Evolutionary conservation across 2,329 filamentous ascomycete genomes (phyloP).

Genomic region (Aspergillus quadrilineatus): DNA sequence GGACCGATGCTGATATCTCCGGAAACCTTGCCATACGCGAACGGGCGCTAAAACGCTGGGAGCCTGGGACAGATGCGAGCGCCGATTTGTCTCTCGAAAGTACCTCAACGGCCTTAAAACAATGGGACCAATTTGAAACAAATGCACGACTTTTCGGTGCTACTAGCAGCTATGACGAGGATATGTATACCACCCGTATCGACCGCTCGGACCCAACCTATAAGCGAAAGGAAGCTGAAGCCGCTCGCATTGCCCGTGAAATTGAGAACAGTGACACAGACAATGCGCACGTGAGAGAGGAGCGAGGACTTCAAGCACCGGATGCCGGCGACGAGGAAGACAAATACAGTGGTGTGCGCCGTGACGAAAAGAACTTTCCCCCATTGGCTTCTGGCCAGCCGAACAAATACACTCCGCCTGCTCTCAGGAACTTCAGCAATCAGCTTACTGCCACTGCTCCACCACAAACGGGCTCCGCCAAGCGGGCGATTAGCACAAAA

Average conservation of each 20-base stretch:
- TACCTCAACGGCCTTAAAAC: constrained; percentile 41
- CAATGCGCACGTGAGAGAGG: constrained; percentile 85
- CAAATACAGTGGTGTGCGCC: constrained; percentile 91
- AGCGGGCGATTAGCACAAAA: constrained; percentile 73
- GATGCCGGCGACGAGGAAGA: constrained; percentile 84
- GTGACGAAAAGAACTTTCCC: constrained; percentile 62
- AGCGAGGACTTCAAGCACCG: constrained; percentile 68
- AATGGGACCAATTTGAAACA: constrained; percentile 91
- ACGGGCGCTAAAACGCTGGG: constrained; percentile 78
- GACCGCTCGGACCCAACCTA: constrained; percentile 82
- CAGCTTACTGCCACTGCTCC: constrained; percentile 72
- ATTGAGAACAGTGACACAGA: constrained; percentile 74
- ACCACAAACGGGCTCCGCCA: constrained; percentile 84
- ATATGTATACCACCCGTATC: constrained; percentile 89
- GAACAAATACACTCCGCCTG: constrained; percentile 87
- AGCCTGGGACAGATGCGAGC: constrained; percentile 62
- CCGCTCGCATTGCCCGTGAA: constrained; percentile 81
- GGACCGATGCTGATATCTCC: constrained; percentile 86
- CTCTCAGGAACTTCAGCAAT: constrained; percentile 68
- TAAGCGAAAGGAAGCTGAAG: constrained; percentile 71
- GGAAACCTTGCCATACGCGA: constrained; percentile 68
- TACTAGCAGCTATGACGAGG: constrained; percentile 88
- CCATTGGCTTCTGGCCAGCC: constrained; percentile 61
- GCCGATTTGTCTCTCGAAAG: constrained; percentile 72
- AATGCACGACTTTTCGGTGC: constrained; percentile 87